Conservation (phyloP, 129 eudicot genomes). For the Centaurea solstitialis region DNA sequence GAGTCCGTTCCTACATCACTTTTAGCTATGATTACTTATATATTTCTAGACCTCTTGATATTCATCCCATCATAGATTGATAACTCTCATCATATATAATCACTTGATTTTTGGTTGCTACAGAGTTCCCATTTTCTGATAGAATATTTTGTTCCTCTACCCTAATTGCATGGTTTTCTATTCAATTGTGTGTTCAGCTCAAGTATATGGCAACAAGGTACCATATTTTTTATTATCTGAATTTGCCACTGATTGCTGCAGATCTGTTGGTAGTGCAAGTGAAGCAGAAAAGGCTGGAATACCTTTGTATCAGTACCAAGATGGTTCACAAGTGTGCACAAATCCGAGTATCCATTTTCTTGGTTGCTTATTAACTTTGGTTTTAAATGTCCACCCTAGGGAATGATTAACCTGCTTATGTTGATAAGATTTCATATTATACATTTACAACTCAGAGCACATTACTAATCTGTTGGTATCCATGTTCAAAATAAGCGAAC, state of each 20-base stretch:
- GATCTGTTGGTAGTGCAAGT: constrained; percentile 60
- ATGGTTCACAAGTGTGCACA: constrained; percentile 53
- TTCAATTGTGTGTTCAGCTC: not conserved
- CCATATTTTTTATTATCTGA: not conserved
- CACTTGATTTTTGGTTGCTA: not conserved
- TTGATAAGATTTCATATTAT: not conserved
- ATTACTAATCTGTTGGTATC: not conserved
- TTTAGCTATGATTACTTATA: not conserved
- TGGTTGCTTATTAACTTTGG: constrained; percentile 18
- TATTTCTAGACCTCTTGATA: not conserved
- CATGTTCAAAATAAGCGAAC: not conserved
- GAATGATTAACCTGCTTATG: not conserved
- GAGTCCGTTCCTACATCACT: constrained; percentile 29
- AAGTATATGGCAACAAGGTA: not conserved
- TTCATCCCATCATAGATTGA: not conserved
- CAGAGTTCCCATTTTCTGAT: not conserved
- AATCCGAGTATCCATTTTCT: constrained; percentile 25
- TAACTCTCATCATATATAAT: not conserved
- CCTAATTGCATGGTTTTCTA: not conserved
- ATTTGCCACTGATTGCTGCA: constrained; percentile 31
- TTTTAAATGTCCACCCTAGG: constrained; percentile 11
- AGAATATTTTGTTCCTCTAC: not conserved
- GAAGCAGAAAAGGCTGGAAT: constrained; percentile 70
- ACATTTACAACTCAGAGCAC: not conserved
- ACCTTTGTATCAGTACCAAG: constrained; percentile 52